Percentiles rank a stretch among this genome's conserved stretches.
These are phyloP conservation scores for Alternaria hordeiaustralica DNA, from an alignment of 2,329 filamentous ascomycete genomes.

Conservation along the genomic window DNA sequence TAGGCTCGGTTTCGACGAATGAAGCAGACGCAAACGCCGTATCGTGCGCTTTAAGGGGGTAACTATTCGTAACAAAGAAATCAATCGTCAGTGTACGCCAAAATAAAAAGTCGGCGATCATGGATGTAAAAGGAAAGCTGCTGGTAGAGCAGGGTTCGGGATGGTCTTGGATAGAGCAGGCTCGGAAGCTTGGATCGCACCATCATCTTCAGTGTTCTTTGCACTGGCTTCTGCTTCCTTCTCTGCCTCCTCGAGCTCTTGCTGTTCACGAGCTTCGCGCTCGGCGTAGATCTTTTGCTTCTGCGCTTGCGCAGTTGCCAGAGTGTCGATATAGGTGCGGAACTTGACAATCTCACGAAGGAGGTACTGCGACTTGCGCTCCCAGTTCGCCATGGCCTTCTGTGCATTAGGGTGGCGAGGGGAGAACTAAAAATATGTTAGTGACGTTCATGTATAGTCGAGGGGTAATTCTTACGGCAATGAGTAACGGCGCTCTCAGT, in stretches of 20 bases:
- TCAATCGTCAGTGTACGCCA: slow-evolving; percentile 36
- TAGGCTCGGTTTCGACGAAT: slow-evolving; percentile 40
- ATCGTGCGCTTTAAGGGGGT: slow-evolving; percentile 46
- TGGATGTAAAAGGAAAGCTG: slow-evolving; percentile 12
- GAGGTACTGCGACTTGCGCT: slow-evolving; percentile 91
- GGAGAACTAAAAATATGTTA: slow-evolving; percentile 66
- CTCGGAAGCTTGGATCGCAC: slow-evolving; percentile 44
- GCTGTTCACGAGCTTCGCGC: slow-evolving; percentile 38
- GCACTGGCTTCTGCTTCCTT: slow-evolving; percentile 16
- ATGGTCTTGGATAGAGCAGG: slow-evolving; percentile 12
- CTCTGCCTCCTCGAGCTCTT: slow-evolving; percentile 19
- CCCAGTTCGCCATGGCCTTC: slow-evolving; percentile 95
- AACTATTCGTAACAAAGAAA: slow-evolving; percentile 29
- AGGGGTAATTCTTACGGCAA: slow-evolving; percentile 64
- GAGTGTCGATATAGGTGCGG: slow-evolving; percentile 87
- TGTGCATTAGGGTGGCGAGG: slow-evolving; percentile 79
- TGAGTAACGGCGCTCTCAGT: slow-evolving; percentile 81
- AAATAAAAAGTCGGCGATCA: slow-evolving; percentile 14
- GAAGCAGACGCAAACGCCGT: slow-evolving; percentile 43
- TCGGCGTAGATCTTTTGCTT: slow-evolving; percentile 72
- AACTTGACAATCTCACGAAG: slow-evolving; percentile 96
- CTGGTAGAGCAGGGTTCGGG: slow-evolving; percentile 1
- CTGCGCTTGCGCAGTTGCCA: slow-evolving; percentile 72
- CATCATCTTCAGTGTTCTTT: slow-evolving; percentile 35
- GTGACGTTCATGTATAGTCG: neutral